Evolutionary conservation across 1,139 yeast species (phyloP), one percentile per base, ranked within the genome.

Genomic region (Debaryomyces sp.): DNA sequence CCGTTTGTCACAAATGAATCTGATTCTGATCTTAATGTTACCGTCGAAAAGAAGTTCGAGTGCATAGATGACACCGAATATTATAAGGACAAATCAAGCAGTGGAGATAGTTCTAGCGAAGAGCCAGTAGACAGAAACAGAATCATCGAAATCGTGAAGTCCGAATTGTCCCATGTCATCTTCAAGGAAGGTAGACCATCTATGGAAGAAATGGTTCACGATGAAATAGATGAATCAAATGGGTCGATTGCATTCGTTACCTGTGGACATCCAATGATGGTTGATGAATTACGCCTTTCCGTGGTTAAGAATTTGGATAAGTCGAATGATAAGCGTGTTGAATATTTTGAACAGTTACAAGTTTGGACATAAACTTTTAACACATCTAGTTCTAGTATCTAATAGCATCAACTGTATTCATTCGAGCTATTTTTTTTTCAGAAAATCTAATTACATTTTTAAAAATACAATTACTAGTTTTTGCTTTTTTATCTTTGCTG

Each of bases 191-290:
- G 73, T 3, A 64, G 78, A 51, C 78, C 79, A 2, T 45, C 52
- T 17, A 59, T 73, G 50, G 61, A 62, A 8, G 57, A 52, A 1
- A 40, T 71, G 10, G 68, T 73, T 2, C 48, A 52, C 13, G 41
- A 54, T 12, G 73, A 71, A 49, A 54, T 70, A 12, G 55, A 55
- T 5, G 69, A 66, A 39, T 61, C 72, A 5, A 44, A 50, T 1
- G 74, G 73, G 2, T 67, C 77, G 1, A 60, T 71, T 35, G 79
- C 79, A 0, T 71, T 80, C 46, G 66, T 77, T 3, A 62, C 79
- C 5, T 82, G 87, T 66, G 85, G 85, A 2, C 82, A 80, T 48
- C 78, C 81, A 10, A 49, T 58, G 5, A 73, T 81, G 79, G 82
- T 80, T 48, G 86, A 81, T 57, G 73, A 72, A 22, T 52, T 80